phyloP scores from a whole-genome alignment of 257 asterid species.

The Perilla frutescens region DNA sequence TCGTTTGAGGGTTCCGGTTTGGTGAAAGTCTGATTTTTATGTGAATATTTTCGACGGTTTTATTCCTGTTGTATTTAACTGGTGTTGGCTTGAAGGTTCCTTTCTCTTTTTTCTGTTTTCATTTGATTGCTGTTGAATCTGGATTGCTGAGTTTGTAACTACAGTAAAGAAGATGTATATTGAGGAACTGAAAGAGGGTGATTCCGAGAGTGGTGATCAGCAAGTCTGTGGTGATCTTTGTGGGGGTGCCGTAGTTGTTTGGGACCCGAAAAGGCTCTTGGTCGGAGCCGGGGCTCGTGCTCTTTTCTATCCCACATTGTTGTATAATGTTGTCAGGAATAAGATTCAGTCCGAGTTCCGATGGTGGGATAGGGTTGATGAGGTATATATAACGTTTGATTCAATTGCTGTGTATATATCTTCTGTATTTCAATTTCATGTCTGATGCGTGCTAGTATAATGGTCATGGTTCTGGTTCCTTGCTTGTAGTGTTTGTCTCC shows the following conservation, averaged over 20 bases:
- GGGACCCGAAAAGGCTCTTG: constrained; percentile 75
- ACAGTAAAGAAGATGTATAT: constrained; percentile 59
- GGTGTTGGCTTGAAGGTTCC: constrained; percentile 19
- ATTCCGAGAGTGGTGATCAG: constrained; percentile 49
- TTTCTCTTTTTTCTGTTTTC: neutral
- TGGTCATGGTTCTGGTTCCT: constrained; percentile 7
- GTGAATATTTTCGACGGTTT: constrained; percentile 20
- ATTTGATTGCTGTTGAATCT: constrained; percentile 21
- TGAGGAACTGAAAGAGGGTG: constrained; percentile 74
- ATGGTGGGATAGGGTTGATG: constrained; percentile 97
- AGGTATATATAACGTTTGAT: constrained; percentile 52
- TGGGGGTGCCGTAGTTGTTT: constrained; percentile 52
- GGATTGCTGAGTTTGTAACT: constrained; percentile 25
- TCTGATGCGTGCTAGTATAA: neutral
- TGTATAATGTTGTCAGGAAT: constrained; percentile 87
- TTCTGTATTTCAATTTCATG: neutral
- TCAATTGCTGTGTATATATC: neutral
- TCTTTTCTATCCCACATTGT: constrained; percentile 91
- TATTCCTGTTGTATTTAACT: constrained; percentile 7
- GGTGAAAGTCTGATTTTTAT: constrained; percentile 24
- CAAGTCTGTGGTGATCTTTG: constrained; percentile 47
- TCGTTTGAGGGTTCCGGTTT: constrained; percentile 21
- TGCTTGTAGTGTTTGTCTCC: constrained; percentile 17
- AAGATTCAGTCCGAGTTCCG: constrained; percentile 87
- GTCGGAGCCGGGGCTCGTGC: constrained; percentile 98